phyloP scores from a whole-genome alignment of 805 yeast genomes.

The Huiozyma sinensis region DNA sequence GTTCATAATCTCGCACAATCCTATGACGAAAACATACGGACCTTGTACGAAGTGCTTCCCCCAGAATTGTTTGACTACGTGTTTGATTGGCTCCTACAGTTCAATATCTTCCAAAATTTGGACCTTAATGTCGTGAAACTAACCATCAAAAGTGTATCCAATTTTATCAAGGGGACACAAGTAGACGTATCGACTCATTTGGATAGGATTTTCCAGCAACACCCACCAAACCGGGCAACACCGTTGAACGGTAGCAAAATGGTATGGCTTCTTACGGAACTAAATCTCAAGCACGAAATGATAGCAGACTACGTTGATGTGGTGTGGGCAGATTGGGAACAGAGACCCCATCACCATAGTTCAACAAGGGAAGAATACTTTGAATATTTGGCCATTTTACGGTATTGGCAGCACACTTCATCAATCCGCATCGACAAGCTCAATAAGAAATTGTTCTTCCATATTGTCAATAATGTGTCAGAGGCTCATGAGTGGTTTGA shows the following conservation, averaged over 20 bases:
- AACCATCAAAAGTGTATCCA: neutral
- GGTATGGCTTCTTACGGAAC: neutral
- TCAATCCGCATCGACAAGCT: neutral
- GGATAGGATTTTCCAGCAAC: neutral
- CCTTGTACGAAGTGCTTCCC: slow-evolving; percentile 15
- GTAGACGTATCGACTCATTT: neutral
- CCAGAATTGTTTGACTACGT: slow-evolving; percentile 10
- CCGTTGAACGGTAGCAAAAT: neutral
- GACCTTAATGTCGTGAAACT: slow-evolving; percentile 11
- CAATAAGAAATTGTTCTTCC: slow-evolving; percentile 12
- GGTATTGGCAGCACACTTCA: slow-evolving; percentile 6
- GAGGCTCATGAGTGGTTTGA: slow-evolving; percentile 8
- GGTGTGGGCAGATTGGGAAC: no score
- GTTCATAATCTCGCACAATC: slow-evolving; percentile 39
- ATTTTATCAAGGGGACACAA: neutral
- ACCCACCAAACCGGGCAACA: no score
- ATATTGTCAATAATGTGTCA: slow-evolving; percentile 12
- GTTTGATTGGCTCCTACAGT: slow-evolving; percentile 17
- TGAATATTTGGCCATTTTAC: slow-evolving; percentile 19
- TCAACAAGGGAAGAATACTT: slow-evolving; percentile 5
- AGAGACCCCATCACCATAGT: neutral
- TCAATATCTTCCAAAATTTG: slow-evolving; percentile 11
- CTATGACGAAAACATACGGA: slow-evolving; percentile 29
- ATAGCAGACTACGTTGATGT: neutral
- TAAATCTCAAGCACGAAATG: neutral